Percentiles rank a stretch among this genome's conserved stretches.
These are phyloP conservation scores for Ceriops tagal DNA, from an alignment of 345 rosid species.

Conservation along the genomic window DNA sequence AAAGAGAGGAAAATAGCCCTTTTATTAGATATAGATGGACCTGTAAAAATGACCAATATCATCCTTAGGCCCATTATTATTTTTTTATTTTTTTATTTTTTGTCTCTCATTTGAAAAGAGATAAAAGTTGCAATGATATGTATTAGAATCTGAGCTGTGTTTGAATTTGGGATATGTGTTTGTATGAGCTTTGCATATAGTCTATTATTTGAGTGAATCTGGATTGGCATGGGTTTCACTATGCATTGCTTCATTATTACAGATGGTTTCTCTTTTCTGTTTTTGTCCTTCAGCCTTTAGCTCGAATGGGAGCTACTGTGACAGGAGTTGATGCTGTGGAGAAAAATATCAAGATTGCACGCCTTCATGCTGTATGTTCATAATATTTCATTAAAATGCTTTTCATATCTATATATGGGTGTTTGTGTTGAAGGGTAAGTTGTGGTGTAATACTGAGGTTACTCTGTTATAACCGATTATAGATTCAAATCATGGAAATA, in stretches of 20 bases:
- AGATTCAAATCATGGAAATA: too few relatives aligned
- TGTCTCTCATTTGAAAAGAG: too few relatives aligned
- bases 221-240: not conserved
- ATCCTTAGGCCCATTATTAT: too few relatives aligned
- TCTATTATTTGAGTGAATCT: not conserved
- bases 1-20: too few relatives aligned
- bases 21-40: too few relatives aligned
- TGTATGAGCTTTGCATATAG: not conserved
- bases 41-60: too few relatives aligned
- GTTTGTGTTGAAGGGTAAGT: not conserved
- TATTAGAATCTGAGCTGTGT: too few relatives aligned
- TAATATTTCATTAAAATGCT: not conserved
- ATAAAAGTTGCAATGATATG: too few relatives aligned
- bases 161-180: not conserved
- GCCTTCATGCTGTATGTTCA: conserved; percentile 77
- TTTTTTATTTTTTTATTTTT: too few relatives aligned
- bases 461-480: too few relatives aligned
- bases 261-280: conserved; percentile 3
- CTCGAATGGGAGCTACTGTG: conserved; percentile 94
- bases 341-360: conserved; percentile 84
- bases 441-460: not conserved
- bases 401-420: not conserved
- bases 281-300: conserved; percentile 68
- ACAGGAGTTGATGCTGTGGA: conserved; percentile 93
- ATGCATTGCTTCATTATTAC: not conserved